These are phyloP conservation scores for Thelephora terrestris DNA, from an alignment of 1,284 basidiomycete species.

Conservation along the genomic window DNA sequence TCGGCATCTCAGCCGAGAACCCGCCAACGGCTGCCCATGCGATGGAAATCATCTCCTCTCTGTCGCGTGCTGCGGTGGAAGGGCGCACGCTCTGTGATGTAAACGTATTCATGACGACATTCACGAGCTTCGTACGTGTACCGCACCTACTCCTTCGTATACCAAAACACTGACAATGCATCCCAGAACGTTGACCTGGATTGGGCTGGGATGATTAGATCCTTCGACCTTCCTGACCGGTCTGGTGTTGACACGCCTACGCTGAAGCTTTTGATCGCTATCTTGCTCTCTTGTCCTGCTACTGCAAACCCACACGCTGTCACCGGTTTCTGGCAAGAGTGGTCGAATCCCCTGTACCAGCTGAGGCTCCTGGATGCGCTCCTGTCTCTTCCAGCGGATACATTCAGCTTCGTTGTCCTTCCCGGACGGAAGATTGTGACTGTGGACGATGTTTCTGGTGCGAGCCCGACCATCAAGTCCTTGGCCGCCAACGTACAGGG, in stretches of 20 bases:
- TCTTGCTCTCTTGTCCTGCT: constrained; percentile 62
- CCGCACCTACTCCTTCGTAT: constrained; percentile 8
- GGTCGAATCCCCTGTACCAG: constrained; percentile 83
- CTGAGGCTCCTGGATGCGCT: constrained; percentile 83
- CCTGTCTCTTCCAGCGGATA: constrained; percentile 79
- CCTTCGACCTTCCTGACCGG: constrained; percentile 71
- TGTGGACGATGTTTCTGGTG: constrained; percentile 74
- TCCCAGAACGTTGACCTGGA: constrained; percentile 51
- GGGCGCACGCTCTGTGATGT: constrained; percentile 66
- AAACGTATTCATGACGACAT: constrained; percentile 60
- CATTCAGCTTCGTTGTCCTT: constrained; percentile 83
- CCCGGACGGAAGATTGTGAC: constrained; percentile 76
- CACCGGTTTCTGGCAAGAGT: constrained; percentile 71
- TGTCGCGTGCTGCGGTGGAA: constrained; percentile 61
- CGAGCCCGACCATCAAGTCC: constrained; percentile 81
- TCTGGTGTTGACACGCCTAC: constrained; percentile 76
- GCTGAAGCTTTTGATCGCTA: constrained; percentile 70
- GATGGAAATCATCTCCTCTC: constrained; percentile 54
- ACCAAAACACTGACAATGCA: constrained; percentile 13
- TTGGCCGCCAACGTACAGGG: constrained; percentile 80
- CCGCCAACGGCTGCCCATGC: constrained; percentile 64
- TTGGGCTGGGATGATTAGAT: constrained; percentile 72
- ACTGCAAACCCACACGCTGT: constrained; percentile 68
- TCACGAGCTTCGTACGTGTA: constrained; percentile 55
- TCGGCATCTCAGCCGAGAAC: constrained; percentile 56